phyloP scores from a whole-genome alignment of 768 basidiomycete genomes.

The Hemileccinum impolitum region DNA sequence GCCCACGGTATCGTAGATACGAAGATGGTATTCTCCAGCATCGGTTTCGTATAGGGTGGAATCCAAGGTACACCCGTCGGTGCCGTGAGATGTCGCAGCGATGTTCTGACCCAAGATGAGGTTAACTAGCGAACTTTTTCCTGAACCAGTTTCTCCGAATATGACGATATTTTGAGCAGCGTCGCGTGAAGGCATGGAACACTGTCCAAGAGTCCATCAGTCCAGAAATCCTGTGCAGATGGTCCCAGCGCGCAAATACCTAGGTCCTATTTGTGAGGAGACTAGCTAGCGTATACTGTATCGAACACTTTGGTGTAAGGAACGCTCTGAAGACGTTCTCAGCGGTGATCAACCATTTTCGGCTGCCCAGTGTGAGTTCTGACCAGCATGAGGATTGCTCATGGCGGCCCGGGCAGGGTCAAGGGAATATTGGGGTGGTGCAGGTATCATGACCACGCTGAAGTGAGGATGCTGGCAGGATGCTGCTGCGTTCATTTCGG shows the following conservation, averaged over 20 bases:
- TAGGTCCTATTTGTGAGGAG: constrained; percentile 3
- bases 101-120: constrained; percentile 32
- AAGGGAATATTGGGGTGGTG: neutral
- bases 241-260: constrained; percentile 6
- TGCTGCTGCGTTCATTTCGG: no score
- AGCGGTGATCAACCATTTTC: neutral
- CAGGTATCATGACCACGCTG: no score
- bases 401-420: constrained; percentile 6
- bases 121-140: constrained; percentile 46
- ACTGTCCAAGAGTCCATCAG: constrained; percentile 8
- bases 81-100: constrained; percentile 32
- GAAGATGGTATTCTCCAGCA: constrained; percentile 15
- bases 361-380: neutral
- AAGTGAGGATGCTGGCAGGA: no score
- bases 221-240: neutral
- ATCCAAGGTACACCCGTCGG: constrained; percentile 36
- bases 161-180: constrained; percentile 27
- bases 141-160: constrained; percentile 32
- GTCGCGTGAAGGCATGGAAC: constrained; percentile 13
- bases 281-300: neutral
- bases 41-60: constrained; percentile 22
- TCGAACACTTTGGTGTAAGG: neutral
- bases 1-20: constrained; percentile 32
- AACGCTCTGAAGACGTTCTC: neutral
- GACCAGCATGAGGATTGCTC: constrained; percentile 20